Base-by-base conservation (phyloP, 805 yeast species). In the Jamesozyma piceae region DNA sequence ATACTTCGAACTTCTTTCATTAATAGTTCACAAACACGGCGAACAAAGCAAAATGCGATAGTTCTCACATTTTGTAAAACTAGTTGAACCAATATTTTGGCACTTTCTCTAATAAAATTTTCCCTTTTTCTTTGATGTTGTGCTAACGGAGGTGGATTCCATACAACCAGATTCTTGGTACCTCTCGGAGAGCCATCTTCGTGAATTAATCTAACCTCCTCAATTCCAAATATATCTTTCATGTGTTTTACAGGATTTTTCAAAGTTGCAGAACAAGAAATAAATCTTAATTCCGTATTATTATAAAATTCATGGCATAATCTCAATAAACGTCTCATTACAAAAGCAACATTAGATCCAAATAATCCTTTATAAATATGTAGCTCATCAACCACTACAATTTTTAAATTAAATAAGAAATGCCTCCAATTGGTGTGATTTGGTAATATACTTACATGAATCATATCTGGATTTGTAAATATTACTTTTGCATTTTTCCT, bases 201-300 rank as follows among this genome's bases (percentile, higher is more conserved):
- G 36, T 67, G 64, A 11, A 88, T 69, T 51, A 84, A 80, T 14
- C 67, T 65, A 1, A 82, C 72, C 1, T 68, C 57, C 1, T 73
- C 73, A 3, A 86, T 64, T 0, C 95, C 94, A 53, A 90, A 86
- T 21, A 92, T 71, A 3, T 75, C 66, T 30, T 74, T 62, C 79
- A 90, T 84, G 55, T 88, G 94, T 9, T 69, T 53, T 0, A 67
- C 65, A 0, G 98, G 97, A 36, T 78, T 73, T 45, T 75, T 74
- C 43, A 92, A 73, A 0, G 99, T 92, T 0, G 99, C 99, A 0
- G 97, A 89, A 64, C 98, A 90, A 1, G 95, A 83, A 4, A 92
- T 77, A 57, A 83, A 87, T 43, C 73, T 74, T 32, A 86, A 52
- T 2, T 65, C 47, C n/a, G 62, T 49, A 47, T 81, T 80, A 20